Evolutionary conservation across 192 early-diverging fungal genomes (phyloP).

Genomic region (Coemansia sp.): DNA sequence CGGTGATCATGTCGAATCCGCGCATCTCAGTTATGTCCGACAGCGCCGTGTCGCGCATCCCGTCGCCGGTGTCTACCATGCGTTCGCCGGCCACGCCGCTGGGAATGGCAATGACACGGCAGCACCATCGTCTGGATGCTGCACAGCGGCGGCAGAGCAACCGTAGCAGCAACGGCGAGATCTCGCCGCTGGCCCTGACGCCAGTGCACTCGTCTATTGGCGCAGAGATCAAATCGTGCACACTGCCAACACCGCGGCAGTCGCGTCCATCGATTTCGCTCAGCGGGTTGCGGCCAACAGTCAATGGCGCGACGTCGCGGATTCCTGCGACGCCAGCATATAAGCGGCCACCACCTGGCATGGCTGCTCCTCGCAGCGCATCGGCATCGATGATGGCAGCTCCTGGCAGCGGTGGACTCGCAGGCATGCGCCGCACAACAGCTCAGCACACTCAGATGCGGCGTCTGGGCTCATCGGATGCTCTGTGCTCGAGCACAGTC

Average conservation of each 20-base stretch:
- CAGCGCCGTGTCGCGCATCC: conserved; percentile 7
- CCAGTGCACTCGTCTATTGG: conserved; percentile 16
- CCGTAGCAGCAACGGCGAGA: conserved; percentile 15
- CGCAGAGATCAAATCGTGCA: conserved; percentile 8
- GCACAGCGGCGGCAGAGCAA: conserved; percentile 9
- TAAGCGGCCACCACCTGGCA: background rate
- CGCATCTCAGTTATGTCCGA: conserved; percentile 15
- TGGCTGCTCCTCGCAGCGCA: background rate
- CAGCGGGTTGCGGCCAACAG: conserved; percentile 4
- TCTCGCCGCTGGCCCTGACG: conserved; percentile 19
- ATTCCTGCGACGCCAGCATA: background rate
- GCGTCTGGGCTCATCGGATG: conserved; percentile 3
- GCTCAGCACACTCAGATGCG: conserved; percentile 5
- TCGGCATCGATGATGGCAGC: background rate
- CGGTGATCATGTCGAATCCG: conserved; percentile 6
- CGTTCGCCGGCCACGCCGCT: conserved; percentile 14
- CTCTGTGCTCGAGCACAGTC: conserved; percentile 5
- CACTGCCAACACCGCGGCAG: background rate
- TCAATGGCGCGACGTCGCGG: background rate
- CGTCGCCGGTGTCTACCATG: conserved; percentile 9
- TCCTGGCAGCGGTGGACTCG: background rate
- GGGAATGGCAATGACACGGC: conserved; percentile 17
- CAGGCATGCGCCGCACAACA: background rate
- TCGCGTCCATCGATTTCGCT: conserved; percentile 7
- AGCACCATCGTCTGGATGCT: conserved; percentile 27